Conservation (phyloP, 805 yeast species). For the Starmerella tilneyi region DNA sequence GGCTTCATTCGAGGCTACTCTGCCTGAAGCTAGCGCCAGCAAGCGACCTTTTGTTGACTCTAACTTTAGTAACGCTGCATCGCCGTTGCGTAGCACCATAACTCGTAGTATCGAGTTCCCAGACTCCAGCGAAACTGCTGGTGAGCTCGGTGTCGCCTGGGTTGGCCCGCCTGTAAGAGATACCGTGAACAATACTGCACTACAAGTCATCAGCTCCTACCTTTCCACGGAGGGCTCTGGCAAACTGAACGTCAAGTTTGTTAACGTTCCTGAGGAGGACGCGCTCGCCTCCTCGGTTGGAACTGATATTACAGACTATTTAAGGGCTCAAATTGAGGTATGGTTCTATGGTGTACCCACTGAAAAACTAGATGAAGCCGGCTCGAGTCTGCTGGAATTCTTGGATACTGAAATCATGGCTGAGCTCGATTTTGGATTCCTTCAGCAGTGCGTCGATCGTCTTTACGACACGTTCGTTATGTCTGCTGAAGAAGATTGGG, state of each 20-base stretch:
- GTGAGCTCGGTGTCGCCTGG: slow-evolving; percentile 67
- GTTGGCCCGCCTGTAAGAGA: slow-evolving; percentile 61
- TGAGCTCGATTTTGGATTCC: slow-evolving; percentile 51
- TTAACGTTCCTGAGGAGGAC: slow-evolving; percentile 54
- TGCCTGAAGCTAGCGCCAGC: slow-evolving; percentile 28
- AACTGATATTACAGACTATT: slow-evolving; percentile 64
- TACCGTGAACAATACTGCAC: slow-evolving; percentile 49
- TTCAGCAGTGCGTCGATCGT: slow-evolving; percentile 59
- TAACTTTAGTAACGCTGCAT: slow-evolving; percentile 31
- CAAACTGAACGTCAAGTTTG: slow-evolving; percentile 55
- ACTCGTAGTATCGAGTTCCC: slow-evolving; percentile 63
- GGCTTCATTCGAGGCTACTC: slow-evolving; percentile 46
- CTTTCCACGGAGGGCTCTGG: slow-evolving; percentile 71
- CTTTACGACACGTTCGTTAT: slow-evolving; percentile 44
- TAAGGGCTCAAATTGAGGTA: slow-evolving; percentile 48
- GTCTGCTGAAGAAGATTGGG: slow-evolving; percentile 42
- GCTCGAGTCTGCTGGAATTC: slow-evolving; percentile 40
- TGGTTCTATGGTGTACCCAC: slow-evolving; percentile 66
- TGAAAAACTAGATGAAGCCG: slow-evolving; percentile 46
- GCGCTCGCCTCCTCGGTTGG: slow-evolving; percentile 69
- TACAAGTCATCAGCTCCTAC: slow-evolving; percentile 61
- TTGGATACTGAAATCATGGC: slow-evolving; percentile 36
- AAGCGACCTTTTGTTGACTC: slow-evolving; percentile 73
- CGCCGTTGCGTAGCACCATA: slow-evolving; percentile 34
- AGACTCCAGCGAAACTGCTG: slow-evolving; percentile 75